Conservation (phyloP, 768 basidiomycete species). For the Coprinopsis cinerea region DNA sequence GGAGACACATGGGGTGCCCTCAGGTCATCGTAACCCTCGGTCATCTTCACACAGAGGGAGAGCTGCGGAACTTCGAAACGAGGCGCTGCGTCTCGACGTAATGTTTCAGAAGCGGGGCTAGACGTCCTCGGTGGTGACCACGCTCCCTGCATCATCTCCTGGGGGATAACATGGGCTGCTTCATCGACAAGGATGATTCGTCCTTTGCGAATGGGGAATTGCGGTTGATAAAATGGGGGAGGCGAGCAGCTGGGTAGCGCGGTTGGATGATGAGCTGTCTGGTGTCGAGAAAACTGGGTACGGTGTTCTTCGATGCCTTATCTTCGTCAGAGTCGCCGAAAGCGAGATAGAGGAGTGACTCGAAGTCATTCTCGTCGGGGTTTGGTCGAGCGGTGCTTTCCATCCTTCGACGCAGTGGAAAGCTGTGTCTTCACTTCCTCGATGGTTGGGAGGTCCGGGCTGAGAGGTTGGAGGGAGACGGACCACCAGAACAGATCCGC, state of each 20-base stretch:
- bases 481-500: slow-evolving; percentile 2
- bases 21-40: slow-evolving; percentile 26
- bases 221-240: slow-evolving; percentile 29
- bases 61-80: not conserved
- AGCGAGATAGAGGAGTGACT: not conserved
- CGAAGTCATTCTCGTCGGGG: not conserved
- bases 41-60: slow-evolving; percentile 10
- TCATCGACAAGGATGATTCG: slow-evolving; percentile 36
- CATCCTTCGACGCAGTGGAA: not conserved
- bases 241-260: slow-evolving; percentile 28
- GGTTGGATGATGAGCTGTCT: slow-evolving; percentile 27
- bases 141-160: slow-evolving; percentile 37
- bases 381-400: not conserved
- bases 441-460: not conserved
- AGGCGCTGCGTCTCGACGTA: slow-evolving; percentile 9
- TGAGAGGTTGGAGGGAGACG: not conserved
- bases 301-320: not conserved
- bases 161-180: slow-evolving; percentile 39
- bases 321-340: not conserved
- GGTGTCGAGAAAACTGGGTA: slow-evolving; percentile 8
- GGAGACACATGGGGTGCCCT: slow-evolving; percentile 27
- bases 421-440: not conserved
- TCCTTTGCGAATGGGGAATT: slow-evolving; percentile 20
- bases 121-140: slow-evolving; percentile 35
- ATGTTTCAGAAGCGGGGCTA: slow-evolving; percentile 30